Evolutionary conservation across 805 yeast species (phyloP).

Genomic region (Aciculoconidium aculeatum): DNA sequence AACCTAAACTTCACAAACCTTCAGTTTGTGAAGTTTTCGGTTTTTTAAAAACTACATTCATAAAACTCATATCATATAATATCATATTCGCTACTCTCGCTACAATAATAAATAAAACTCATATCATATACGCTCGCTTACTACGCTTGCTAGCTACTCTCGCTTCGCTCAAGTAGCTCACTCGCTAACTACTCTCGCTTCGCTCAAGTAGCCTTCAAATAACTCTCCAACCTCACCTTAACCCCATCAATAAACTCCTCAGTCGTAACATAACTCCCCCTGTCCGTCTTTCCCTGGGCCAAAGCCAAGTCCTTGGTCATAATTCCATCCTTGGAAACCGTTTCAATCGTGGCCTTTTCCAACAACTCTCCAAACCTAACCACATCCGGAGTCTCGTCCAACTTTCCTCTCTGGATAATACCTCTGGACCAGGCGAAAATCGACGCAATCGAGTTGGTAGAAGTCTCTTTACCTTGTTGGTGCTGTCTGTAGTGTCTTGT

Average conservation of each 20-base stretch:
- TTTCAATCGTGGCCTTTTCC: constrained; percentile 64
- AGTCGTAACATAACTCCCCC: constrained; percentile 64
- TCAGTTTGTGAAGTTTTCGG: no score
- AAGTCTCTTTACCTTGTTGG: constrained; percentile 77
- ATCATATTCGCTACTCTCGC: no score
- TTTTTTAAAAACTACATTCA: no score
- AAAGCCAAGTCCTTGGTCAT: constrained; percentile 83
- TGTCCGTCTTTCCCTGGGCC: constrained; percentile 57
- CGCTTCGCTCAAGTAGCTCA: no score
- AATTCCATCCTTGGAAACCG: constrained; percentile 67
- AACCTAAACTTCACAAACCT: no score
- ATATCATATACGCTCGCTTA: no score
- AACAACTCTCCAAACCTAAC: constrained; percentile 58
- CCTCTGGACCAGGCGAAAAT: constrained; percentile 89
- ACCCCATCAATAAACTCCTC: constrained; percentile 76
- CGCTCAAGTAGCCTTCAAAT: constrained; percentile 1
- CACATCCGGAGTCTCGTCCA: constrained; percentile 68
- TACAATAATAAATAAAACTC: no score
- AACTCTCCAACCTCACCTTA: constrained; percentile 47
- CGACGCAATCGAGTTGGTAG: constrained; percentile 81
- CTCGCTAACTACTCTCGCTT: constrained; percentile 1
- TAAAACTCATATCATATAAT: no score
- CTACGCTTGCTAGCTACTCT: no score
- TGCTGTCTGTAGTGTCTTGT: constrained; percentile 81
- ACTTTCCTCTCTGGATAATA: constrained; percentile 71